Evolutionary conservation across 2,329 filamentous ascomycete genomes (phyloP).

Genomic region (Calonectria ilicicola): DNA sequence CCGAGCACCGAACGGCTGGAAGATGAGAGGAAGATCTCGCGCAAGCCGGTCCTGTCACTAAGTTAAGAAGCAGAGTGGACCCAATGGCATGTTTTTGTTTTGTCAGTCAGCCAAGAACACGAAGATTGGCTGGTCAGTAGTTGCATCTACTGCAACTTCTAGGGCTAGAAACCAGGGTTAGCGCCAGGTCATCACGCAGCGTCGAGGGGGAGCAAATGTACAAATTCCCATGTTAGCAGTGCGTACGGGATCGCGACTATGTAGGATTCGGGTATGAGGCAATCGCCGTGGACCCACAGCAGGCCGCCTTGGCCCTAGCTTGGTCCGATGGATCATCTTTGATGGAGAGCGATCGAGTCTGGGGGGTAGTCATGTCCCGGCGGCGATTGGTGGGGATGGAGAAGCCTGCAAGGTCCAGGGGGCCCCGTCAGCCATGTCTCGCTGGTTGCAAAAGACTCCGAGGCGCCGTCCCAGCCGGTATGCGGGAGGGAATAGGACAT

Average conservation of each 20-base stretch:
- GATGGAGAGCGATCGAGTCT: conserved; percentile 18
- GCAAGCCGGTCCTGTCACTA: conserved; percentile 13
- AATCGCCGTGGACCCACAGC: conserved; percentile 19
- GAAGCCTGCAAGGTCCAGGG: conserved; percentile 11
- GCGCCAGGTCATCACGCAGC: conserved; percentile 33
- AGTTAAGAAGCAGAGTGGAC: conserved; percentile 27
- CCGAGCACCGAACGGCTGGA: conserved; percentile 9
- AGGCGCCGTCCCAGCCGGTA: conserved; percentile 4
- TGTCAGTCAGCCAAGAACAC: conserved; percentile 30
- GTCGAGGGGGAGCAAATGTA: background rate
- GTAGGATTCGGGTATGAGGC: conserved; percentile 24
- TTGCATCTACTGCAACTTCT: background rate
- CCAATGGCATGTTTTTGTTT: conserved; percentile 21
- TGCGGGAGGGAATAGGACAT: background rate
- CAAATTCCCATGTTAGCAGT: background rate
- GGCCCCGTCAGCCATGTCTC: conserved; percentile 2
- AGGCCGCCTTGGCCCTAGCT: conserved; percentile 6
- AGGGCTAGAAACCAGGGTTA: conserved; percentile 10
- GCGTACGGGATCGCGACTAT: conserved; percentile 14
- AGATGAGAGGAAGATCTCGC: conserved; percentile 16
- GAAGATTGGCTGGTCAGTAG: conserved; percentile 21
- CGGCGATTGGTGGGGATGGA: conserved; percentile 16
- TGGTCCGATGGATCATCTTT: conserved; percentile 11
- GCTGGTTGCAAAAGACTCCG: background rate
- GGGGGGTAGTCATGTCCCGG: conserved; percentile 1